Evolutionary conservation across 2,329 filamentous ascomycete genomes (phyloP).

Genomic region (Venturia nashicola): DNA sequence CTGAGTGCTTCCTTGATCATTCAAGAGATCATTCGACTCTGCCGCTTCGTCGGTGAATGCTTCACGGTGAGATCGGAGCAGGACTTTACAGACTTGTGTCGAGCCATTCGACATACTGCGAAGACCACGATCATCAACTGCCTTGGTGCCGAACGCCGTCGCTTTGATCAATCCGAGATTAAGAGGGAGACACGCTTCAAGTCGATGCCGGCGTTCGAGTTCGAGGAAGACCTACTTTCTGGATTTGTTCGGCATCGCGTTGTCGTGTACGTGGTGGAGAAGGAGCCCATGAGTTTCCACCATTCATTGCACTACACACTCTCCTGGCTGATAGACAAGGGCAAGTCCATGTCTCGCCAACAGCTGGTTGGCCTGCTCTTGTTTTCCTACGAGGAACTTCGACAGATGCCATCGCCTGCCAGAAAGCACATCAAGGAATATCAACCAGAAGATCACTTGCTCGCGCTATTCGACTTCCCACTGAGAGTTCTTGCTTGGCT

Average conservation of each 20-base stretch:
- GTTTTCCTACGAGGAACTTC: conserved; percentile 60
- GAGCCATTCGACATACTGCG: conserved; percentile 61
- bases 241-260: conserved; percentile 46
- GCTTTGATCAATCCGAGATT: conserved; percentile 79
- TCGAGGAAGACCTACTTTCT: conserved; percentile 39
- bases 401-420: conserved; percentile 44
- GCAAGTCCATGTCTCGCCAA: conserved; percentile 57
- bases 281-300: conserved; percentile 90
- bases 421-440: conserved; percentile 49
- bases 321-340: conserved; percentile 90
- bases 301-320: conserved; percentile 92
- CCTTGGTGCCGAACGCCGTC: conserved; percentile 71
- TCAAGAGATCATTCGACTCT: conserved; percentile 85
- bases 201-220: conserved; percentile 63
- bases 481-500: conserved; percentile 91
- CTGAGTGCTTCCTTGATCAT: conserved; percentile 92
- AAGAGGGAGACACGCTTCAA: conserved; percentile 81
- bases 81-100: conserved; percentile 52
- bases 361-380: conserved; percentile 56
- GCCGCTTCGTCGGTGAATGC: conserved; percentile 75
- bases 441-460: conserved; percentile 63
- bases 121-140: conserved; percentile 83
- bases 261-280: conserved; percentile 78
- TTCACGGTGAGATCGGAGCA: conserved; percentile 60
- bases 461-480: conserved; percentile 85